These are phyloP conservation scores for Cryphonectria carpinicola DNA, from an alignment of 2,329 filamentous ascomycete species.

Conservation along the genomic window DNA sequence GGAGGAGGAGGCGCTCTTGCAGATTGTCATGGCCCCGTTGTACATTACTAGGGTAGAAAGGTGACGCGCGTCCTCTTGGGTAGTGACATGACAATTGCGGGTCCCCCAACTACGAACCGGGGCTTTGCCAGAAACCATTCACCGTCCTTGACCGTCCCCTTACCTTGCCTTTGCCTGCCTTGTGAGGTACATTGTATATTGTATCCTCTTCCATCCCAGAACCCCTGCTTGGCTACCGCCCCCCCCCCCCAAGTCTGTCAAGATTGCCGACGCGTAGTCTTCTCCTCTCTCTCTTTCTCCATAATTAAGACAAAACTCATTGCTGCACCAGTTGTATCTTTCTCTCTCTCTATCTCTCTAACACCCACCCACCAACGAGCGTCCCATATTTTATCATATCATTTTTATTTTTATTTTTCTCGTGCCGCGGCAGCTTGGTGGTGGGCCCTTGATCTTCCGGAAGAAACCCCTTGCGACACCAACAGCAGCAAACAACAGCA, in stretches of 20 bases:
- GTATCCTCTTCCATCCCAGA: not conserved
- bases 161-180: no score
- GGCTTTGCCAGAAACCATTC: slow-evolving; percentile 10
- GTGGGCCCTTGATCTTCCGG: no score
- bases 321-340: not conserved
- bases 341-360: no score
- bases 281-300: not conserved
- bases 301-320: not conserved
- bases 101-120: slow-evolving; percentile 11
- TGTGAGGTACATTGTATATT: no score
- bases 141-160: not conserved
- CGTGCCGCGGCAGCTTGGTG: no score
- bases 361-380: no score
- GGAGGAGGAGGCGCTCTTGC: not conserved
- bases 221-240: not conserved
- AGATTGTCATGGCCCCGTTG: slow-evolving; percentile 3
- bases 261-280: slow-evolving; percentile 8
- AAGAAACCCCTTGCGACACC: not conserved
- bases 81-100: slow-evolving; percentile 23
- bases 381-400: no score
- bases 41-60: slow-evolving; percentile 7
- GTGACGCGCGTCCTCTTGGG: slow-evolving; percentile 26
- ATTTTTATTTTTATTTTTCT: no score
- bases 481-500: not conserved
- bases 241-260: not conserved